Percentiles rank a stretch among this genome's conserved stretches.
These are phyloP conservation scores for Solanum rostratum DNA, from an alignment of 257 asterid species.

Conservation along the genomic window DNA sequence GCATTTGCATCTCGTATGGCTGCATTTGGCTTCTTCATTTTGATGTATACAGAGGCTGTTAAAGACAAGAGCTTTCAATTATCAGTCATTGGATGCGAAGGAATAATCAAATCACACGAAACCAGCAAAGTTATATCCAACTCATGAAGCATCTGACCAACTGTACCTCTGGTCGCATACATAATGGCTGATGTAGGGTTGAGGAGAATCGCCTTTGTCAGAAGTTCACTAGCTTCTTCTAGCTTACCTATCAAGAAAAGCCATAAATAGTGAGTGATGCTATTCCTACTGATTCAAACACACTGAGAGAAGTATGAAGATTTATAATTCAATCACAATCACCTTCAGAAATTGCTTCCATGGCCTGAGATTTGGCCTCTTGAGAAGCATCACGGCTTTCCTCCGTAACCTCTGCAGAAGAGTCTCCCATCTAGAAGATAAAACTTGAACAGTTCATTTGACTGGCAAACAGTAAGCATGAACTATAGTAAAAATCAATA, in stretches of 20 bases:
- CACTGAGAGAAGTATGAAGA: background rate
- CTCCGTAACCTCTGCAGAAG: constrained; percentile 77
- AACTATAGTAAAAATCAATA: background rate
- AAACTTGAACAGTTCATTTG: background rate
- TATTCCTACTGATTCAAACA: background rate
- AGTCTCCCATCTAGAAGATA: constrained; percentile 71
- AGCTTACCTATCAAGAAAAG: constrained; percentile 41
- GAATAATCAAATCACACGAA: background rate
- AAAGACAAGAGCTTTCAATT: background rate
- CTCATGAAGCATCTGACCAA: background rate
- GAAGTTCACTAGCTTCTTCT: constrained; percentile 72
- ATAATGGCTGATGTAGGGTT: constrained; percentile 95
- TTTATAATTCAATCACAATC: background rate
- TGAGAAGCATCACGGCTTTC: constrained; percentile 93
- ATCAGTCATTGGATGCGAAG: background rate
- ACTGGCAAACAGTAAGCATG: background rate
- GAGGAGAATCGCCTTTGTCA: constrained; percentile 68
- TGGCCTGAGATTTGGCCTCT: constrained; percentile 79
- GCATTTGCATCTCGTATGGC: constrained; percentile 95
- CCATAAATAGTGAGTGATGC: background rate
- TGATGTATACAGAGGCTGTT: constrained; percentile 74
- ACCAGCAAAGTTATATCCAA: background rate
- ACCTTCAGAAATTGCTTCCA: constrained; percentile 97
- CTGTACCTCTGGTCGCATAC: constrained; percentile 81
- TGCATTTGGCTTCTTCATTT: constrained; percentile 97